Evolutionary conservation across 495 filamentous ascomycete species (phyloP).

Genomic region (Bombardia bombarda): DNA sequence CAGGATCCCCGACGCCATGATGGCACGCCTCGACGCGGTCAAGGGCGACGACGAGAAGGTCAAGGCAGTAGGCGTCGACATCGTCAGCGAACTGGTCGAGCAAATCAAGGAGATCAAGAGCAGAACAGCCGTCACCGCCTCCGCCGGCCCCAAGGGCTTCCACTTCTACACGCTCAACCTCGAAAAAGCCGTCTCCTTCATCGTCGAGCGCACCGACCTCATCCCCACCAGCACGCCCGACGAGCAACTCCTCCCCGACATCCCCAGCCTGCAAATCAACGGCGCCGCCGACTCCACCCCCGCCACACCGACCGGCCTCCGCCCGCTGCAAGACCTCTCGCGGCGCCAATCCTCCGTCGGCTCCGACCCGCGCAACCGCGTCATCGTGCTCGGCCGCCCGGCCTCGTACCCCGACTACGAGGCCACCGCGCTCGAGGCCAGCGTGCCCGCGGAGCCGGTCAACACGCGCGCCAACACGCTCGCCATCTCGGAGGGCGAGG

Average conservation of each 20-base stretch:
- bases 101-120: slow-evolving; percentile 56
- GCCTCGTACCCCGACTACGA: slow-evolving; percentile 52
- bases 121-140: too few species aligned
- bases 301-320: too few species aligned
- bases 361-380: slow-evolving; percentile 68
- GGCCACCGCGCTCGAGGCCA: slow-evolving; percentile 57
- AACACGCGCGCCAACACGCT: slow-evolving; percentile 72
- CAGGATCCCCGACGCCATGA: slow-evolving; percentile 61
- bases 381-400: slow-evolving; percentile 61
- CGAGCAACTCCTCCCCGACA: slow-evolving; percentile 29
- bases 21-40: slow-evolving; percentile 65
- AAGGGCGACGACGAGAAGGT: slow-evolving; percentile 89
- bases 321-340: slow-evolving; percentile 11
- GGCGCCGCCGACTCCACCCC: slow-evolving; percentile 20
- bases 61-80: slow-evolving; percentile 64
- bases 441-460: slow-evolving; percentile 49
- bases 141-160: slow-evolving; percentile 60
- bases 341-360: slow-evolving; percentile 42
- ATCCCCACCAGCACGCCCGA: slow-evolving; percentile 53
- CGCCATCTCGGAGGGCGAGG: slow-evolving; percentile 86
- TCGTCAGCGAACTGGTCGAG: slow-evolving; percentile 62
- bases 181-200: slow-evolving; percentile 91
- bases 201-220: slow-evolving; percentile 77
- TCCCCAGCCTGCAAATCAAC: slow-evolving; percentile 27
- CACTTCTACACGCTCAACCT: slow-evolving; percentile 98